A percentile compares a stretch with the other conserved stretches of the same genome.
Evolutionary conservation across 129 eudicot species (phyloP).

Genomic region (Lonicera japonica): DNA sequence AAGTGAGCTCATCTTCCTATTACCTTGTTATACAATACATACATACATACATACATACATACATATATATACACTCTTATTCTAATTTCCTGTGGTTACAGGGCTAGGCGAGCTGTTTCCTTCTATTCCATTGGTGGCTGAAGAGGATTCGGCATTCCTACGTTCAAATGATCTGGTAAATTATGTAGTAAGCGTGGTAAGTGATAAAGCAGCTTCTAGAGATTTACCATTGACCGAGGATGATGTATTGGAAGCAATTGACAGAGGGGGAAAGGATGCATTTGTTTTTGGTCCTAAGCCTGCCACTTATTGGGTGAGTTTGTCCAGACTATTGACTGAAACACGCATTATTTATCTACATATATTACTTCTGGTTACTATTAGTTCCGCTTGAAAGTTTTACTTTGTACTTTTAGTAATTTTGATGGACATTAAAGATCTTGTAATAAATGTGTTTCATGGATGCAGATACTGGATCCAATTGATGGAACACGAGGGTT

Average conservation of each 20-base stretch:
- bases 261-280: conserved; percentile 78
- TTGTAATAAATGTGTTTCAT: conserved; percentile 5
- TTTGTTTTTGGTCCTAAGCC: conserved; percentile 56
- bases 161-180: conserved; percentile 68
- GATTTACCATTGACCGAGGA: conserved; percentile 38
- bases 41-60: background rate
- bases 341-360: no score
- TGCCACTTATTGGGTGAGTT: conserved; percentile 91
- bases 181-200: conserved; percentile 59
- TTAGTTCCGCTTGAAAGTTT: conserved; percentile 2
- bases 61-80: background rate
- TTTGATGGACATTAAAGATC: background rate
- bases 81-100: conserved; percentile 30
- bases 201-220: conserved; percentile 33
- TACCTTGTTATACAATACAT: no score
- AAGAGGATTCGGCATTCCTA: conserved; percentile 89
- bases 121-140: conserved; percentile 89
- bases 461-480: conserved; percentile 83
- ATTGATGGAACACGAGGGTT: conserved; percentile 97
- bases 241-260: conserved; percentile 81
- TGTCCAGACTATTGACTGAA: background rate
- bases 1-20: background rate
- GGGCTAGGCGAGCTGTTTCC: conserved; percentile 78
- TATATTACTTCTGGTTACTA: no score
- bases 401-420: background rate